phyloP scores from a whole-genome alignment of 805 yeast species.

The Kodamaea laetipori region DNA sequence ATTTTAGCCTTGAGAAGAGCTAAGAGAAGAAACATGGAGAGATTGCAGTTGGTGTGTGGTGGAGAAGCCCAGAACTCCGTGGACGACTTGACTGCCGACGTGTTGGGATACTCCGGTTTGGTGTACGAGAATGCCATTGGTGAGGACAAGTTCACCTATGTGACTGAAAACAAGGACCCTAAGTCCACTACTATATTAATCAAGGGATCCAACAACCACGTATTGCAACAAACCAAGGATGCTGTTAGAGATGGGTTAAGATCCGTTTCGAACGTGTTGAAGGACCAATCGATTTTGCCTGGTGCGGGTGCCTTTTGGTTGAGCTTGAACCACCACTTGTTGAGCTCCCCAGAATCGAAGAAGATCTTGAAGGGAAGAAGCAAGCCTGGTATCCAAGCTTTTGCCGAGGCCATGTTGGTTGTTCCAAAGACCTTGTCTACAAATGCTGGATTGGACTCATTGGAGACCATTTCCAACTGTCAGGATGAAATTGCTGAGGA shows the following conservation, averaged over 20 bases:
- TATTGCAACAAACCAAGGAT: conserved; percentile 89
- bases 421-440: conserved; percentile 91
- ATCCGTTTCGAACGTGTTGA: conserved; percentile 88
- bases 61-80: conserved; percentile 98
- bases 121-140: conserved; percentile 93
- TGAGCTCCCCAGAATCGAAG: conserved; percentile 41
- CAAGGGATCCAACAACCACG: conserved; percentile 89
- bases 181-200: conserved; percentile 89
- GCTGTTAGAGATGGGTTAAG: conserved; percentile 97
- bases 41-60: conserved; percentile 92
- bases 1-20: conserved; percentile 96
- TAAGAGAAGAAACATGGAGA: conserved; percentile 98
- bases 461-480: conserved; percentile 84
- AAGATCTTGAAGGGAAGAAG: conserved; percentile 76
- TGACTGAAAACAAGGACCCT: conserved; percentile 87
- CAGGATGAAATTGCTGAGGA: conserved; percentile 87
- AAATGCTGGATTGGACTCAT: conserved; percentile 91
- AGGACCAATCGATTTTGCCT: conserved; percentile 83
- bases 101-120: conserved; percentile 85
- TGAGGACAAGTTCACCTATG: conserved; percentile 95
- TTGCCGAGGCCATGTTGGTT: conserved; percentile 86
- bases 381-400: conserved; percentile 89
- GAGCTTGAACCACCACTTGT: conserved; percentile 72
- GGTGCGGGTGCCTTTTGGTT: conserved; percentile 97
- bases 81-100: conserved; percentile 79